These are phyloP conservation scores for Boletus bicolor DNA, from an alignment of 768 basidiomycete genomes.

Conservation along the genomic window DNA sequence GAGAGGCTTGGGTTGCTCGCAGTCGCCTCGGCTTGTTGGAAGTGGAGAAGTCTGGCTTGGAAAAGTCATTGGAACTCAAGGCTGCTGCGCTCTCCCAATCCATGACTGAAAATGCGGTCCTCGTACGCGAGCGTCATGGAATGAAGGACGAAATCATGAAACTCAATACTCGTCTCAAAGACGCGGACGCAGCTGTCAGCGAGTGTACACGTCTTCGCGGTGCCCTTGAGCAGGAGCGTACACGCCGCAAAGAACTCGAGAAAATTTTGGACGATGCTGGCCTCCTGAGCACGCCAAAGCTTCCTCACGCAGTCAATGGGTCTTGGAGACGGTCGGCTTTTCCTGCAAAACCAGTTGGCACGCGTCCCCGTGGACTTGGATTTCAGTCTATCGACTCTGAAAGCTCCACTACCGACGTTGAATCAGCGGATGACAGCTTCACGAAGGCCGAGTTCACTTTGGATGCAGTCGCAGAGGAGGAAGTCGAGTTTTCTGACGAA, in stretches of 20 bases:
- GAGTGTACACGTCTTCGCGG: slow-evolving; percentile 28
- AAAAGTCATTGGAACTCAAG: slow-evolving; percentile 44
- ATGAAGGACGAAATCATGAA: slow-evolving; percentile 29
- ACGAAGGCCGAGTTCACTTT: slow-evolving; percentile 45
- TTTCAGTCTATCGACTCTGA: slow-evolving; percentile 62
- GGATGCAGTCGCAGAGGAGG: slow-evolving; percentile 58
- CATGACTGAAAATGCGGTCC: slow-evolving; percentile 22
- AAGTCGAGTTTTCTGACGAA: slow-evolving; percentile 39
- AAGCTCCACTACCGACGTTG: slow-evolving; percentile 67
- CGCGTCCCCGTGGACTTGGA: slow-evolving; percentile 46
- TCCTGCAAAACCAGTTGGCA: slow-evolving; percentile 23
- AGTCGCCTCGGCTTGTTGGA: slow-evolving; percentile 66
- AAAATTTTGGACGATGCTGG: slow-evolving; percentile 46
- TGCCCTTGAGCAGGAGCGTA: slow-evolving; percentile 40
- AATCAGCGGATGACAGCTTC: slow-evolving; percentile 46
- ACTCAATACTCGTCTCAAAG: slow-evolving; percentile 32
- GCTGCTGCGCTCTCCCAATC: slow-evolving; percentile 29
- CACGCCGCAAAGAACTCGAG: slow-evolving; percentile 48
- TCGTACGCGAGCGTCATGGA: slow-evolving; percentile 28
- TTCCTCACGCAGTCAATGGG: slow-evolving; percentile 15
- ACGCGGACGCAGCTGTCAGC: slow-evolving; percentile 22
- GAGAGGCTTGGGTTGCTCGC: slow-evolving; percentile 82
- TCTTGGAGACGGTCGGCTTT: slow-evolving; percentile 14
- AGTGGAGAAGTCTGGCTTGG: slow-evolving; percentile 59
- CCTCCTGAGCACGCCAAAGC: slow-evolving; percentile 45